phyloP scores from a whole-genome alignment of 2,329 filamentous ascomycete genomes.

The Apiospora saccharicola region DNA sequence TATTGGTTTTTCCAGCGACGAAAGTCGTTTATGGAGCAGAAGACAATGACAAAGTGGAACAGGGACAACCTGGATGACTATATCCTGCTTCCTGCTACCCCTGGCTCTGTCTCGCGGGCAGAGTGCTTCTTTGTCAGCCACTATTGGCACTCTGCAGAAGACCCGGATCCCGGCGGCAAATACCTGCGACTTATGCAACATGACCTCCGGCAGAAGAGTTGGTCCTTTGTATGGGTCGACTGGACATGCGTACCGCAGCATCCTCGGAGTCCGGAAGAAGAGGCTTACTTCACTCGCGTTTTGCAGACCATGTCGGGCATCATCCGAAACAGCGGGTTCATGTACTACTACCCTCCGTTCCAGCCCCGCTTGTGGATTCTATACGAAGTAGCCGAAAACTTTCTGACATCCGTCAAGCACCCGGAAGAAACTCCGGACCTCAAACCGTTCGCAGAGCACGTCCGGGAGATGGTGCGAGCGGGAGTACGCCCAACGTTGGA shows the following conservation, averaged over 20 bases:
- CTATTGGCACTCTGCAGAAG: slow-evolving; percentile 34
- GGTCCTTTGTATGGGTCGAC: slow-evolving; percentile 40
- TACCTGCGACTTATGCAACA: slow-evolving; percentile 33
- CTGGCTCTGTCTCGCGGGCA: slow-evolving; percentile 31
- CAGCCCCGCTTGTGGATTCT: slow-evolving; percentile 38
- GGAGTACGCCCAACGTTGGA: slow-evolving; percentile 27
- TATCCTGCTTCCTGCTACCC: slow-evolving; percentile 34
- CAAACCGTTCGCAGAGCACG: background rate
- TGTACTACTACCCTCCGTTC: slow-evolving; percentile 36
- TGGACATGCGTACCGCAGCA: slow-evolving; percentile 38
- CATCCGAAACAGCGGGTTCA: slow-evolving; percentile 38
- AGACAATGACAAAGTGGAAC: slow-evolving; percentile 30
- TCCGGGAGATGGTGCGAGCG: slow-evolving; percentile 6
- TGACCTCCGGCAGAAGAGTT: slow-evolving; percentile 32
- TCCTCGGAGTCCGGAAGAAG: slow-evolving; percentile 33
- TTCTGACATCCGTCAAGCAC: slow-evolving; percentile 21
- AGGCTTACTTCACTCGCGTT: slow-evolving; percentile 34
- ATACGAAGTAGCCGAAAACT: slow-evolving; percentile 31
- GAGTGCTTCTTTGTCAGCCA: slow-evolving; percentile 40
- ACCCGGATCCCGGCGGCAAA: slow-evolving; percentile 37
- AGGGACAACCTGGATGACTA: slow-evolving; percentile 33
- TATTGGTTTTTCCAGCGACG: slow-evolving; percentile 31
- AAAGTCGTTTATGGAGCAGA: slow-evolving; percentile 28
- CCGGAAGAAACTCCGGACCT: background rate
- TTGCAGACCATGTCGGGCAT: slow-evolving; percentile 35